phyloP scores from a whole-genome alignment of 768 basidiomycete species.

The Suillus discolor region DNA sequence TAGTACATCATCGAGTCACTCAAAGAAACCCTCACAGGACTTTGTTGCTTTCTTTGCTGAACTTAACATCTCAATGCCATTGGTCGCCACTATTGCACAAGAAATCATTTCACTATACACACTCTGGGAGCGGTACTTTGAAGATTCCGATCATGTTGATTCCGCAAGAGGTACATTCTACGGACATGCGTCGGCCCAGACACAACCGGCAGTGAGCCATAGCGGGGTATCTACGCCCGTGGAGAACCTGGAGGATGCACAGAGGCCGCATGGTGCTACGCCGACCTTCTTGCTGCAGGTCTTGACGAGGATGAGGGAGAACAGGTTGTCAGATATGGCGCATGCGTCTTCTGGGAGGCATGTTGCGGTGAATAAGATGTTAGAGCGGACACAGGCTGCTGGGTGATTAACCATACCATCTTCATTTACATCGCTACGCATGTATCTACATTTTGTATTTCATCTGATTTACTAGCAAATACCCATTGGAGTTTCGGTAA shows the following conservation, averaged over 20 bases:
- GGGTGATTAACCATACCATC: not conserved
- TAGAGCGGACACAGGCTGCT: conserved; percentile 67
- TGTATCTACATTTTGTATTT: not conserved
- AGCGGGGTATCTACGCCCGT: conserved; percentile 31
- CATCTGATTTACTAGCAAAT: not conserved
- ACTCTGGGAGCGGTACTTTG: conserved; percentile 84
- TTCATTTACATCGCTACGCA: not conserved
- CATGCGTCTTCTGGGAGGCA: conserved; percentile 52
- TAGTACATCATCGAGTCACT: conserved; percentile 26
- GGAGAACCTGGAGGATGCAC: conserved; percentile 24
- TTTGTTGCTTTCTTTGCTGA: conserved; percentile 81
- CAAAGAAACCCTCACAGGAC: conserved; percentile 54
- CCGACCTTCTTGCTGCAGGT: conserved; percentile 57
- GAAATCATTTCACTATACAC: conserved; percentile 90
- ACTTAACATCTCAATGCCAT: conserved; percentile 81
- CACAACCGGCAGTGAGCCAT: conserved; percentile 22
- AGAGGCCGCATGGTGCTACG: conserved; percentile 45
- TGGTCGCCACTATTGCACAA: conserved; percentile 83
- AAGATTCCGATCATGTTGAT: conserved; percentile 52
- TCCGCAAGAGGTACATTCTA: conserved; percentile 21
- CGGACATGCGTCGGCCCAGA: conserved; percentile 12
- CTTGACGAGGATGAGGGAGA: conserved; percentile 69
- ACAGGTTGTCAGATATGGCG: conserved; percentile 56
- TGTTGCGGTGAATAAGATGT: conserved; percentile 66
- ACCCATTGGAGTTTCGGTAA: not conserved